Base-by-base conservation (phyloP, 2,329 filamentous ascomycete species). In the Drechslerella dactyloides region DNA sequence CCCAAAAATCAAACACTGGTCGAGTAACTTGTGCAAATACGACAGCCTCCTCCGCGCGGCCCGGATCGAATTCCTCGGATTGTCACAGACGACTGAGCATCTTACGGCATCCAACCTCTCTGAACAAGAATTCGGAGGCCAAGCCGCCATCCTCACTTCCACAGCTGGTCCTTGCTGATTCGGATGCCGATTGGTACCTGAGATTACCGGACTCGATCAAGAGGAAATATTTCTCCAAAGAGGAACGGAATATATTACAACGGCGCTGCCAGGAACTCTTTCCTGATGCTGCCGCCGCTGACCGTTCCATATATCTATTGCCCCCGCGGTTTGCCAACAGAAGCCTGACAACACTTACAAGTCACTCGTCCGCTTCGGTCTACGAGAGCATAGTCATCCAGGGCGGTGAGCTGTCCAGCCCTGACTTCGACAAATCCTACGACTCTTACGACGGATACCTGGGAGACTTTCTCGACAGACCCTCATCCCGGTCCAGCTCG, bases 201-300 rank as follows among this genome's bases (percentile, higher is more conserved):
- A 85, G 84, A 21, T 82, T 92, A 46, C 89, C 90, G 19, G 86
- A 89, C 73, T 91, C 91, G 79, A 84, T 91, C 74, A 87, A 86
- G 77, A 85, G 86, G 74, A 86, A 85, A 74, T 85, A 89, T 73
- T 89, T 92, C 78, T 88, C 87, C 23, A 83, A 82, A 54, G 88
- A 92, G 79, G 90, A 94, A 80, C 89, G 89, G 75, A 80, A 85
- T 48, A 79, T 87, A 66, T 82, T 89, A 63, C 84, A 84, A 44
- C 82, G 82, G 62, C 82, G 83, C 58, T 80, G 83, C 57, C 81
- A 85, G 74, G 83, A 80, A 73, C 77, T 84, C 58, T 84, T 86
- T 55, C 79, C 85, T 52, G 84, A 87, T 80, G 82, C 84, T 55
- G 83, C 85, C 21, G 82, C 84, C 54, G 83, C 85, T 21, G 85